phyloP scores from a whole-genome alignment of 306 rosid genomes.

The Inga oerstediana region DNA sequence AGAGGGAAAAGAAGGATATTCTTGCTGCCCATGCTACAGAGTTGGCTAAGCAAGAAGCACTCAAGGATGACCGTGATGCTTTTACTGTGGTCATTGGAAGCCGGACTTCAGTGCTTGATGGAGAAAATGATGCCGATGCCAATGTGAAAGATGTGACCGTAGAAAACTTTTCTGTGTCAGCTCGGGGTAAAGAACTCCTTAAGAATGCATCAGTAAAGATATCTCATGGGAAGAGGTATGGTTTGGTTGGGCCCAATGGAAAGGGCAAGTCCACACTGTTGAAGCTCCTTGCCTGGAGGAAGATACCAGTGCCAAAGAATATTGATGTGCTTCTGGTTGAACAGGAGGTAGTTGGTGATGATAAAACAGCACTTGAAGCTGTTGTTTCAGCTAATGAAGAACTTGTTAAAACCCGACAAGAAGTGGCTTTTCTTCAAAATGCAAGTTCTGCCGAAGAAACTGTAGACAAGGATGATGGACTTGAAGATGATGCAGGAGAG shows the following conservation, averaged over 20 bases:
- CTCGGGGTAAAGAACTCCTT: constrained; percentile 52
- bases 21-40: constrained; percentile 50
- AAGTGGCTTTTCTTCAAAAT: constrained; percentile 51
- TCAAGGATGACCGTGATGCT: constrained; percentile 66
- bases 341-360: constrained; percentile 64
- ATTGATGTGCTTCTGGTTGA: constrained; percentile 70
- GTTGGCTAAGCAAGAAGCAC: constrained; percentile 57
- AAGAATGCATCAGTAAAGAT: constrained; percentile 52
- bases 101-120: constrained; percentile 58
- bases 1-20: constrained; percentile 59
- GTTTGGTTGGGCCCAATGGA: constrained; percentile 61
- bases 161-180: constrained; percentile 52
- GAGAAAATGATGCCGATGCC: constrained; percentile 51
- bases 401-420: constrained; percentile 51
- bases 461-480: constrained; percentile 26
- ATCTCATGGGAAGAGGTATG: constrained; percentile 58
- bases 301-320: constrained; percentile 63
- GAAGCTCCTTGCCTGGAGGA: constrained; percentile 74
- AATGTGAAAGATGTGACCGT: constrained; percentile 52
- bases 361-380: constrained; percentile 52
- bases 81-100: constrained; percentile 70
- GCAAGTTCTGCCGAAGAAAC: constrained; percentile 34
- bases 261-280: constrained; percentile 62
- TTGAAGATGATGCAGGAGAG: constrained; percentile 49
- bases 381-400: constrained; percentile 70